Evolutionary conservation across 805 yeast species (phyloP), one percentile per base, ranked within the genome.

Genomic region (Sugiyamaella qingdaonensis): DNA sequence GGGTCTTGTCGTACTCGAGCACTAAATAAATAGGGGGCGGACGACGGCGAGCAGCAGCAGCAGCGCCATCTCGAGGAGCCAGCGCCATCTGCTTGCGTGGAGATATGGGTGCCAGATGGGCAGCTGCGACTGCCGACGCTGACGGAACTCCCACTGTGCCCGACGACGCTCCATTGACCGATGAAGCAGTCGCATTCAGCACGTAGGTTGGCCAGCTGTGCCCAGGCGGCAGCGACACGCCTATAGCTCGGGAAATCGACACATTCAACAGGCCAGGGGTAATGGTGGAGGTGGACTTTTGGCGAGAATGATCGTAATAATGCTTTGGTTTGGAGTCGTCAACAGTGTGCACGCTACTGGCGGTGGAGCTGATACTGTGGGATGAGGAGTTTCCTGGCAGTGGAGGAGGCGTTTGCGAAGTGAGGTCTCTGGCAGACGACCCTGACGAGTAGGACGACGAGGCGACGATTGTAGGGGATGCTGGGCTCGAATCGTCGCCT

Each of bases 1-100:
- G 94, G 48, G 92, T 89, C 70, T 94, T 94, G 71, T 94, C 99
- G 66, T 90, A 92, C 70, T 94, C 99, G 44, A 94, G 77, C 1
- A 96, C 89, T 63, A 91, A 78, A 68, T 88, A 88, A 36, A 94
- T 78, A 55, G 95, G 77, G 14, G 94, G 80, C 13, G 54, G 51
- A 13, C 50, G 29, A 18, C 48, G 46, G 9, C 52, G 39, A 31
- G 52, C 36, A 19, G 45, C 21, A n/a, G 35, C 33, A 21, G 53
- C 13, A 14, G 43, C 43, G 14, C 43, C 21, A 2, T 5, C 24
- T 3, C 8, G 5, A 14, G 24, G 13, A 11, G 43, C 19, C 4
- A 19, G 14, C 21, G 52, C 11, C 13, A 33, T 27, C 31, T 33
- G 47, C 24, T 52, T 52, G 14, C 54, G 49, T 2, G 55, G 51